A percentile compares a stretch with the other conserved stretches of the same genome.
These are phyloP conservation scores for Agapanthus africanus DNA, from an alignment of 106 monocot species.

Conservation along the genomic window DNA sequence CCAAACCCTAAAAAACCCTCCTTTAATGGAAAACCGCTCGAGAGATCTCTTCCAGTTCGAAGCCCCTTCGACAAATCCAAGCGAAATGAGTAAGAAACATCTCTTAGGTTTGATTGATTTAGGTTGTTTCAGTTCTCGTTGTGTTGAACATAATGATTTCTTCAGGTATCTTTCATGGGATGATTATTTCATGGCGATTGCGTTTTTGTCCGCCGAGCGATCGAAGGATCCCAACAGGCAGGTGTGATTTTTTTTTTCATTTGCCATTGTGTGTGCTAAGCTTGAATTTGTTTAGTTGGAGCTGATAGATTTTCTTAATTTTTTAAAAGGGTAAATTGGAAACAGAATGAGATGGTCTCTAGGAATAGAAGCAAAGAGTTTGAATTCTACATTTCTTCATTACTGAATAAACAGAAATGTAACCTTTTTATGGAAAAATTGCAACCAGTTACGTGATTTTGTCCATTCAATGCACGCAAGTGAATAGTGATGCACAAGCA, in stretches of 20 bases:
- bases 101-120: not conserved
- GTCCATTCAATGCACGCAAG: too few species aligned
- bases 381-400: not conserved
- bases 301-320: not conserved
- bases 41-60: conserved; percentile 10
- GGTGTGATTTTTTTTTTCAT: conserved; percentile 20
- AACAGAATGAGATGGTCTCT: not conserved
- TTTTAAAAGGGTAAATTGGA: not conserved
- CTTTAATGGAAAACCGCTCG: conserved; percentile 12
- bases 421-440: too few species aligned
- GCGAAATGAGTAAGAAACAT: conserved; percentile 48
- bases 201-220: conserved; percentile 84
- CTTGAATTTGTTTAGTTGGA: not conserved
- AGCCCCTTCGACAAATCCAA: conserved; percentile 78
- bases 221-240: conserved; percentile 92
- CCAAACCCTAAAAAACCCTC: conserved; percentile 14
- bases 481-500: too few species aligned
- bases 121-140: not conserved
- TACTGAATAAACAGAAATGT: too few species aligned
- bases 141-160: not conserved
- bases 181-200: conserved; percentile 97
- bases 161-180: conserved; percentile 87
- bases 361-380: not conserved
- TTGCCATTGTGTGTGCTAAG: too few species aligned
- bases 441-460: too few species aligned